phyloP scores from a whole-genome alignment of 208 protist species.

The Tetramitus jugosus region DNA sequence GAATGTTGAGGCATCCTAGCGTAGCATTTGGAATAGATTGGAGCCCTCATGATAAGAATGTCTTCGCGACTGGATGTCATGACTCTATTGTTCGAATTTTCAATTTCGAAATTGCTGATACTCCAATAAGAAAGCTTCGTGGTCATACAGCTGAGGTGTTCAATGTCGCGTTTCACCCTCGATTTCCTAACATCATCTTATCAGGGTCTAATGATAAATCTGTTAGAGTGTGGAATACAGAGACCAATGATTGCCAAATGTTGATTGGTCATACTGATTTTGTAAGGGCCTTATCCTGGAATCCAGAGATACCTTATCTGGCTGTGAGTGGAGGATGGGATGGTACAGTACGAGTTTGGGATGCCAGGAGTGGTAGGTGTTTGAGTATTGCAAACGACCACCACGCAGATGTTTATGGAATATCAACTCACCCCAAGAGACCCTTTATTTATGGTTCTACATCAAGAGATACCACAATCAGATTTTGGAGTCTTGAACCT shows the following conservation, averaged over 20 bases:
- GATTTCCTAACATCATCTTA: conserved; percentile 58
- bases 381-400: conserved; percentile 63
- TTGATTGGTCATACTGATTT: conserved; percentile 60
- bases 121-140: conserved; percentile 46
- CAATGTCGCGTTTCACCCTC: conserved; percentile 62
- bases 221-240: conserved; percentile 68
- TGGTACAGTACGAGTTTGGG: conserved; percentile 72
- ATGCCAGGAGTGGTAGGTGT: conserved; percentile 57
- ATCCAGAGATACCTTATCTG: conserved; percentile 64
- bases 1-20: conserved; percentile 47
- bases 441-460: conserved; percentile 75
- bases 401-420: conserved; percentile 63
- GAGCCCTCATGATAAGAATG: conserved; percentile 51
- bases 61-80: conserved; percentile 63
- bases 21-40: conserved; percentile 59
- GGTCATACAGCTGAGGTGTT: conserved; percentile 65
- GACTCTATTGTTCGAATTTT: conserved; percentile 66
- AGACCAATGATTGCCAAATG: background rate
- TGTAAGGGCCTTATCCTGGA: conserved; percentile 65
- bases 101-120: conserved; percentile 51
- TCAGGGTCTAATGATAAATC: conserved; percentile 72
- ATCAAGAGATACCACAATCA: conserved; percentile 66
- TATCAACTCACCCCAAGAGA: conserved; percentile 63
- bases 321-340: conserved; percentile 64
- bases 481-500: conserved; percentile 67